These are phyloP conservation scores for Mycena galericulata DNA, from an alignment of 768 basidiomycete species.

Conservation along the genomic window DNA sequence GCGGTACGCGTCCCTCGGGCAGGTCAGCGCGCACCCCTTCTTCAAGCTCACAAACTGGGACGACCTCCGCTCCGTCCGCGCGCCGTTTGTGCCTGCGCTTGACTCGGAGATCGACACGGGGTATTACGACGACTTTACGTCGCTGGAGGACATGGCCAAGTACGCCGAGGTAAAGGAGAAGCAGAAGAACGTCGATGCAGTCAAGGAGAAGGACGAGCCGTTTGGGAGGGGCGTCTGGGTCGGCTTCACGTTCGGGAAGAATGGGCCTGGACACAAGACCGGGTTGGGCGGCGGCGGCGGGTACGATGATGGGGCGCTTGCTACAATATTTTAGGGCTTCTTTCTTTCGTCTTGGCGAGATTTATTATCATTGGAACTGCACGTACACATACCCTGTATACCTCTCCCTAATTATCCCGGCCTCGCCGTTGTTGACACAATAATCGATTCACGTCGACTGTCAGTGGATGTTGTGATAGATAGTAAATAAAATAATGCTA, in stretches of 20 bases:
- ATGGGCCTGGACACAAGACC: conserved; percentile 72
- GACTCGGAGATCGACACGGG: conserved; percentile 96
- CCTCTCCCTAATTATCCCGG: conserved; percentile 13
- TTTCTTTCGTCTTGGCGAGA: conserved; percentile 1
- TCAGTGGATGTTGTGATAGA: too few species aligned
- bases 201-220: conserved; percentile 88
- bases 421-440: background rate
- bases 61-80: conserved; percentile 75
- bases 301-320: conserved; percentile 64
- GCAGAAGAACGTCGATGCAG: conserved; percentile 91
- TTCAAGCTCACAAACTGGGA: conserved; percentile 84
- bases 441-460: conserved; percentile 14
- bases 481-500: too few species aligned
- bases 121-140: conserved; percentile 93
- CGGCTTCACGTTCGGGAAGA: conserved; percentile 92
- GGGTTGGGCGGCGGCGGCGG: conserved; percentile 47
- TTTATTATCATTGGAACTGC: conserved; percentile 27
- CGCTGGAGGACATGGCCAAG: conserved; percentile 95
- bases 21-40: conserved; percentile 86
- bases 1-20: conserved; percentile 79
- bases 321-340: conserved; percentile 65
- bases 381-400: conserved; percentile 28
- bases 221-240: conserved; percentile 86
- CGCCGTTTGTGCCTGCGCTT: conserved; percentile 95
- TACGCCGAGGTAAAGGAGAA: conserved; percentile 99